These are phyloP conservation scores for Marasmius tenuissimus DNA, from an alignment of 1,284 basidiomycete genomes.

Conservation along the genomic window DNA sequence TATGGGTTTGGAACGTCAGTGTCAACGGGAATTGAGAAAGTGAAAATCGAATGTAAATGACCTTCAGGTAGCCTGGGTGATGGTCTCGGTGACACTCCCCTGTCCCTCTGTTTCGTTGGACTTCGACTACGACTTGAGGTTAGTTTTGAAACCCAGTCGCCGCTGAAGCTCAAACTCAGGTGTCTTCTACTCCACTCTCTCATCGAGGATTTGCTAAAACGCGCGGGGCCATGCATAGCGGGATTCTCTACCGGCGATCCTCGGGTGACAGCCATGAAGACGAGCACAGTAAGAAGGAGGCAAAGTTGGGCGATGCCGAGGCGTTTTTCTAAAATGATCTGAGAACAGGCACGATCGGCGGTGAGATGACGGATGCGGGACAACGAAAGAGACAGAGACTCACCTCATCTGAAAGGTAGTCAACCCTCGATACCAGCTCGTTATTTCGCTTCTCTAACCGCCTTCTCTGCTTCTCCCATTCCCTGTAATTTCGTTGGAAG, in stretches of 20 bases:
- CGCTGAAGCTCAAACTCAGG: conserved; percentile 55
- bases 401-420: conserved; percentile 77
- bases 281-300: conserved; percentile 73
- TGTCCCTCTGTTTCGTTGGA: conserved; percentile 6
- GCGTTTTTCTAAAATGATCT: conserved; percentile 83
- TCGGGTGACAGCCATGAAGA: conserved; percentile 84
- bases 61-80: neutral
- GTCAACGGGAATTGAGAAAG: too few species aligned
- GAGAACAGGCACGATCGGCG: neutral
- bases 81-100: conserved; percentile 5
- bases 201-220: conserved; percentile 30
- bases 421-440: conserved; percentile 65
- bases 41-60: neutral
- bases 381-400: conserved; percentile 10
- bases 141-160: conserved; percentile 49
- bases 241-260: conserved; percentile 58
- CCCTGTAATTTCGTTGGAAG: conserved; percentile 63
- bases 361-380: conserved; percentile 3
- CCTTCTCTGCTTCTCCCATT: conserved; percentile 70
- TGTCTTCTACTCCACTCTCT: conserved; percentile 56
- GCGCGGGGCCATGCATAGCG: conserved; percentile 22
- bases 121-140: conserved; percentile 30
- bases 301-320: conserved; percentile 82
- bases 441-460: conserved; percentile 70
- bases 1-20: too few species aligned